phyloP scores from a whole-genome alignment of 371 early-diverging fungal genomes.

The Dinochytrium kinnereticum region DNA sequence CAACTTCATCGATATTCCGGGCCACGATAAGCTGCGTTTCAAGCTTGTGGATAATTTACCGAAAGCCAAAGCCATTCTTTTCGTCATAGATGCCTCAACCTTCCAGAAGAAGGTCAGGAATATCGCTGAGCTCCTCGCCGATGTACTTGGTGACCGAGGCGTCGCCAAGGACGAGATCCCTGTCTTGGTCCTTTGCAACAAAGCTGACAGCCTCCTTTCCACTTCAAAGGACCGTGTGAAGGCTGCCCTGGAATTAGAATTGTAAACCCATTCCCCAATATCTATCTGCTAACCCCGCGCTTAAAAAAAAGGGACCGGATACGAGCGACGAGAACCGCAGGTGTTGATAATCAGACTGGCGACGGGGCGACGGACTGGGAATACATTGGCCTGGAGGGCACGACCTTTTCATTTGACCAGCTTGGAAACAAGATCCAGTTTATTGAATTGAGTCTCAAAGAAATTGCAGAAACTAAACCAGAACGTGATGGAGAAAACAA shows the following conservation, averaged over 20 bases:
- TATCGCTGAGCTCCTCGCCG: conserved; percentile 70
- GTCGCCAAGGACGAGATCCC: conserved; percentile 61
- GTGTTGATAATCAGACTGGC: conserved; percentile 5
- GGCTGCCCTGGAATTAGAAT: conserved; percentile 72
- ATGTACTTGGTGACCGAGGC: conserved; percentile 69
- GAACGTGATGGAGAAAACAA: not conserved
- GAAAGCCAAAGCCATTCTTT: conserved; percentile 72
- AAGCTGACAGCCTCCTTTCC: conserved; percentile 77
- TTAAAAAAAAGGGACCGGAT: conserved; percentile 1
- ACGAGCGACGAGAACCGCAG: conserved; percentile 9
- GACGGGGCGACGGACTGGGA: not conserved
- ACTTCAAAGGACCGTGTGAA: conserved; percentile 68
- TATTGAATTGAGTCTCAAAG: conserved; percentile 5
- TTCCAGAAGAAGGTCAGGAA: conserved; percentile 25
- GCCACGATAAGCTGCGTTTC: conserved; percentile 82
- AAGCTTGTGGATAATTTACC: conserved; percentile 72
- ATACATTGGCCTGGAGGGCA: conserved; percentile 7
- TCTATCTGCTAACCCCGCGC: not conserved
- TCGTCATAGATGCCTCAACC: conserved; percentile 76
- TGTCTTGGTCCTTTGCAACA: conserved; percentile 81
- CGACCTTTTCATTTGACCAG: conserved; percentile 8
- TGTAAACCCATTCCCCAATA: conserved; percentile 41
- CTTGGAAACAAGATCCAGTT: not conserved
- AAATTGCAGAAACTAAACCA: not conserved
- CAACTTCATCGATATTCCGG: conserved; percentile 75